Conservation (phyloP, 495 filamentous ascomycete species). For the Aspergillus wentii region DNA sequence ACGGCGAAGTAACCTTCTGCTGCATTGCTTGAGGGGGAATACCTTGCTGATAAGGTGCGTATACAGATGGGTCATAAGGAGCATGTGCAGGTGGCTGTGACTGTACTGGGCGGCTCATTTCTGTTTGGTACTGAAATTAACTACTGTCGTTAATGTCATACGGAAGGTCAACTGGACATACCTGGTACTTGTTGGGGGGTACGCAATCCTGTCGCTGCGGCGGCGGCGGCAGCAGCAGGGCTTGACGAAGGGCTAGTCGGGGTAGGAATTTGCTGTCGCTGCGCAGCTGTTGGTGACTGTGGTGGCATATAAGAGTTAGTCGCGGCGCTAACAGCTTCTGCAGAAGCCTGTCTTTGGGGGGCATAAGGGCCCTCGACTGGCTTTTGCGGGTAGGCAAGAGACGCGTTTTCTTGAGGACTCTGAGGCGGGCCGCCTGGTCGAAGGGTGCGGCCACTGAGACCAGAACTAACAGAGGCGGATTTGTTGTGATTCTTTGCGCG, state of each 20-base stretch:
- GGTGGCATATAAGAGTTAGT: slow-evolving; percentile 38
- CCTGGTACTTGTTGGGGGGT: slow-evolving; percentile 28
- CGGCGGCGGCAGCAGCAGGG: slow-evolving; percentile 29
- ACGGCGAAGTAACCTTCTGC: slow-evolving; percentile 21
- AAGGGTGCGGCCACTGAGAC: slow-evolving; percentile 62
- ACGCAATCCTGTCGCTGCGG: slow-evolving; percentile 27
- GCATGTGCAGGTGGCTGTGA: slow-evolving; percentile 53
- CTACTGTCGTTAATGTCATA: slow-evolving; percentile 6
- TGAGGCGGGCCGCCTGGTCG: slow-evolving; percentile 48
- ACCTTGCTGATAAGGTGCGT: slow-evolving; percentile 55
- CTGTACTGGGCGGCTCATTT: slow-evolving; percentile 32
- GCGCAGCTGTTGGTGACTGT: slow-evolving; percentile 36
- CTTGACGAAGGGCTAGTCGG: slow-evolving; percentile 26
- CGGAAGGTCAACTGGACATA: slow-evolving; percentile 18
- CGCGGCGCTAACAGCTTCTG: slow-evolving; percentile 44
- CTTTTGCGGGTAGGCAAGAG: slow-evolving; percentile 38
- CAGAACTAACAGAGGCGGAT: slow-evolving; percentile 42
- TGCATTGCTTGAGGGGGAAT: slow-evolving; percentile 24
- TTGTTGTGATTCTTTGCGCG: slow-evolving; percentile 43
- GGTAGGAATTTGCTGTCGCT: slow-evolving; percentile 31
- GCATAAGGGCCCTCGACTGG: slow-evolving; percentile 48
- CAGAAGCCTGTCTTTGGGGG: slow-evolving; percentile 39
- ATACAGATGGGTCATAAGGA: slow-evolving; percentile 69
- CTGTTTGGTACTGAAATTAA: slow-evolving; percentile 9
- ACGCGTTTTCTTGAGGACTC: slow-evolving; percentile 43